Percentiles rank a stretch among this genome's conserved stretches.
Conservation (phyloP, 2,329 filamentous ascomycete species). For the Arthrocladium fulminans region DNA sequence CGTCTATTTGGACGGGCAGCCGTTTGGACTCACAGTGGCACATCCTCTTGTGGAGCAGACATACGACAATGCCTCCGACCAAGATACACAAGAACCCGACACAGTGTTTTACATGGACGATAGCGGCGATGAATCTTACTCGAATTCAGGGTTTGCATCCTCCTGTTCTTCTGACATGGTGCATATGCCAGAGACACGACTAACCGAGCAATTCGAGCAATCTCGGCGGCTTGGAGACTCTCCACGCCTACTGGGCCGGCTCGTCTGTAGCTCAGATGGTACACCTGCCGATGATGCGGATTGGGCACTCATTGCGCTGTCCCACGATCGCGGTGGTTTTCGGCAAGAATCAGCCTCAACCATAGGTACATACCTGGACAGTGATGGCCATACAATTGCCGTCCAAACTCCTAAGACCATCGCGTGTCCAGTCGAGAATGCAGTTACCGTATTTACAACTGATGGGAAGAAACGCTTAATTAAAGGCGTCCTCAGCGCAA, state of each 20-base stretch:
- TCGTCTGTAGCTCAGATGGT: not conserved
- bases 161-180: not conserved
- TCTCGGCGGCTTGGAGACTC: not conserved
- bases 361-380: not conserved
- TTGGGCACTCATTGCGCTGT: not conserved
- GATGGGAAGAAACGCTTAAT: not conserved
- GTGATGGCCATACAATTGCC: not conserved
- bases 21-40: not conserved
- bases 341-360: not conserved
- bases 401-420: not conserved
- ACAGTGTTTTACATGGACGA: not conserved
- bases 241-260: not conserved
- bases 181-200: not conserved
- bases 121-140: not conserved
- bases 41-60: not conserved
- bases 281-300: not conserved
- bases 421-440: not conserved
- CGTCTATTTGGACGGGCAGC: not conserved
- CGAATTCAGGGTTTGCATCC: not conserved
- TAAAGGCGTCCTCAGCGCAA: not conserved
- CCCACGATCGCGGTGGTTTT: not conserved
- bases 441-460: not conserved
- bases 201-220: not conserved
- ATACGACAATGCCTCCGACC: not conserved
- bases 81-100: not conserved